These are phyloP conservation scores for Aspergillus panamensis DNA, from an alignment of 495 filamentous ascomycete genomes.

Conservation along the genomic window DNA sequence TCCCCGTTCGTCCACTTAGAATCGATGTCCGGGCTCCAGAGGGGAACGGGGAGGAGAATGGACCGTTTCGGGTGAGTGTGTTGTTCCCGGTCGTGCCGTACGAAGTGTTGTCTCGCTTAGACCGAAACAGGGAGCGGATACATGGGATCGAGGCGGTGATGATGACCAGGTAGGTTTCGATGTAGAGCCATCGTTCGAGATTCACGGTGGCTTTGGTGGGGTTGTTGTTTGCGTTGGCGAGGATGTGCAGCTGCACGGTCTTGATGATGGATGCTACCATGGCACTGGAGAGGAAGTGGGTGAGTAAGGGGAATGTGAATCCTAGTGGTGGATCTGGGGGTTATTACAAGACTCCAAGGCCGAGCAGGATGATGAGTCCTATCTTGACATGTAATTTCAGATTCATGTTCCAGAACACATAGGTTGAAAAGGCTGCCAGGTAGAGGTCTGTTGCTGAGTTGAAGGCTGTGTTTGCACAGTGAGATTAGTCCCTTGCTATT, in stretches of 20 bases:
- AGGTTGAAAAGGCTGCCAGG: not conserved
- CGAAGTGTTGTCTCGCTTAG: not conserved
- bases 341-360: not conserved
- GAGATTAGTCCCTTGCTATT: not conserved
- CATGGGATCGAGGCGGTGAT: not conserved
- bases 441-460: not conserved
- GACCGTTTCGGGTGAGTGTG: too few relatives aligned
- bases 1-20: too few relatives aligned
- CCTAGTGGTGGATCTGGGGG: not conserved
- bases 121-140: not conserved
- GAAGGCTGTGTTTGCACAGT: not conserved
- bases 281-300: not conserved
- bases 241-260: not conserved
- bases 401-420: not conserved
- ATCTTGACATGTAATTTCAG: not conserved
- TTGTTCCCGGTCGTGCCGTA: too few relatives aligned
- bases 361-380: not conserved
- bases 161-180: not conserved
- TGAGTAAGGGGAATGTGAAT: too few relatives aligned
- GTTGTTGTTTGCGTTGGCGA: not conserved
- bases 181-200: slow-evolving; percentile 1
- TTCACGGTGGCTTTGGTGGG: not conserved
- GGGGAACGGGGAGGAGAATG: too few relatives aligned
- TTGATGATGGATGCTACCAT: not conserved
- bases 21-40: too few relatives aligned